A percentile compares a stretch with the other conserved stretches of the same genome.
Evolutionary conservation across 2,329 filamentous ascomycete species (phyloP).

Genomic region (Aspergillus pseudonomiae): DNA sequence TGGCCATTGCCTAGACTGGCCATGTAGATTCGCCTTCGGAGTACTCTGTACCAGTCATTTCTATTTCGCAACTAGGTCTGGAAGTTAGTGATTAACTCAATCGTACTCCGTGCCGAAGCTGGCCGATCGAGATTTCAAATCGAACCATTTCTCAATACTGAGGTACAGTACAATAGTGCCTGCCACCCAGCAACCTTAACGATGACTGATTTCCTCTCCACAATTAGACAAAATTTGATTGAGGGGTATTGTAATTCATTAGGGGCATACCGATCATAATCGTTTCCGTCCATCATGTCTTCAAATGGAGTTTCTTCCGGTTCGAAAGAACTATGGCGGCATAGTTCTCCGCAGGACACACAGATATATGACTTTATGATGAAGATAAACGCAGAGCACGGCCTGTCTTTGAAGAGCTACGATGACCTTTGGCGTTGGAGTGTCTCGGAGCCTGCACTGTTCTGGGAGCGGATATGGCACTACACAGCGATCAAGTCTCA

Average conservation of each 20-base stretch:
- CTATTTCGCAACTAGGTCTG: neutral
- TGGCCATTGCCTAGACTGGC: neutral
- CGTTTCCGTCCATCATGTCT: constrained; percentile 1
- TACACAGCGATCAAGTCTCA: constrained; percentile 77
- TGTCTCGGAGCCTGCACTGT: constrained; percentile 70
- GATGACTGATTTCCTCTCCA: neutral
- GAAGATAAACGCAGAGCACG: constrained; percentile 68
- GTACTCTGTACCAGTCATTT: neutral
- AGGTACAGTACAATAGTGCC: neutral
- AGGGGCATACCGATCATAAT: neutral
- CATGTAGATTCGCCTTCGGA: neutral
- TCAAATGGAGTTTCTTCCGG: constrained; percentile 12
- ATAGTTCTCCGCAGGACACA: constrained; percentile 67
- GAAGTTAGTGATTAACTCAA: neutral
- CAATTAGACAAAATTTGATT: neutral
- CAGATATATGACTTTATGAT: constrained; percentile 73
- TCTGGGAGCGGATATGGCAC: constrained; percentile 87
- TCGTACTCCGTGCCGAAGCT: neutral
- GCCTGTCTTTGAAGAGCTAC: constrained; percentile 66
- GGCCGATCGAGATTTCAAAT: neutral
- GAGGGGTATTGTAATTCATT: neutral
- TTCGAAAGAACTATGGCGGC: constrained; percentile 67
- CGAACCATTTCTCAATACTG: neutral
- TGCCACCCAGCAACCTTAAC: neutral
- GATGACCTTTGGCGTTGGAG: constrained; percentile 84